phyloP scores from a whole-genome alignment of 768 basidiomycete genomes.

The Leccinum longicurvipes region DNA sequence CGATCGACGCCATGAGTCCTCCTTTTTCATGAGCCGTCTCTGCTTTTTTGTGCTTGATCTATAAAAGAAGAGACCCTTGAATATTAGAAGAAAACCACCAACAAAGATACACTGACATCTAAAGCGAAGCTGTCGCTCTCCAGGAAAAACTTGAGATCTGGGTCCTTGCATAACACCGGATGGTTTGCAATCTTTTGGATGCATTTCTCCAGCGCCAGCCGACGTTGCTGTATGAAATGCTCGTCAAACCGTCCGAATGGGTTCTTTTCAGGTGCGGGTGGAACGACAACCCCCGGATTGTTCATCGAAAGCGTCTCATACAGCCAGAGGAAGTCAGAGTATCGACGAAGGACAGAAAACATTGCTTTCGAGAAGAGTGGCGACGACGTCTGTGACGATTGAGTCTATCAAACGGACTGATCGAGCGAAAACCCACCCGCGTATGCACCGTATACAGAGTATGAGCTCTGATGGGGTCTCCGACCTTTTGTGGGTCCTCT shows the following conservation, averaged over 20 bases:
- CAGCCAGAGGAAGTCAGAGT: constrained; percentile 97
- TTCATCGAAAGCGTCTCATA: constrained; percentile 84
- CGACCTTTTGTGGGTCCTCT: constrained; percentile 96
- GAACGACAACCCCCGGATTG: constrained; percentile 96
- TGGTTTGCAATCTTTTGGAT: constrained; percentile 92
- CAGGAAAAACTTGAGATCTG: constrained; percentile 85
- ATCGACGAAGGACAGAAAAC: constrained; percentile 94
- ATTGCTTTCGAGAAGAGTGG: constrained; percentile 76
- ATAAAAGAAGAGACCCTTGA: constrained; percentile 1
- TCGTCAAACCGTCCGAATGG: constrained; percentile 91
- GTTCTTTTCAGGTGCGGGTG: constrained; percentile 95
- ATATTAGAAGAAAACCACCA: neutral
- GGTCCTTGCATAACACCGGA: constrained; percentile 83
- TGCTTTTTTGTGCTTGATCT: constrained; percentile 88
- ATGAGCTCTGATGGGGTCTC: constrained; percentile 91
- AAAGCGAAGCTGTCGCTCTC: constrained; percentile 90
- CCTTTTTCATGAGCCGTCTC: constrained; percentile 75
- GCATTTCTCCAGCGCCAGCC: constrained; percentile 82
- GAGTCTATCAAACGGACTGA: neutral
- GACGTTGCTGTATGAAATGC: constrained; percentile 83
- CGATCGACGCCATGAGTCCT: constrained; percentile 81
- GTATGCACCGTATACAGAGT: constrained; percentile 98
- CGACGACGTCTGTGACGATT: constrained; percentile 66
- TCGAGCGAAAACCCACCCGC: constrained; percentile 43
- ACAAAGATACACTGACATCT: constrained; percentile 61